Base-by-base conservation (phyloP, 345 rosid species). In the Citrus australasica region DNA sequence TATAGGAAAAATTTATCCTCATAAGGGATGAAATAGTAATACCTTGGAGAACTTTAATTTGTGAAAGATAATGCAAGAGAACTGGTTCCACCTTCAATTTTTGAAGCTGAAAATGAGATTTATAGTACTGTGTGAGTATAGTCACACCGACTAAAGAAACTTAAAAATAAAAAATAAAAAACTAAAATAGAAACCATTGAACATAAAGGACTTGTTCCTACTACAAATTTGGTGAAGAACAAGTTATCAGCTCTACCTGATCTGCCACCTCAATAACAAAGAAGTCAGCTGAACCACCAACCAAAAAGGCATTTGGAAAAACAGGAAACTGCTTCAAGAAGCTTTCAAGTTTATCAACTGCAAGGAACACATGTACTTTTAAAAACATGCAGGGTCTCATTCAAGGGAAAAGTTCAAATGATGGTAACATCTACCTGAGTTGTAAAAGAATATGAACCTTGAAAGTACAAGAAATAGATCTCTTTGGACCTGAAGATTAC, bases 51-150 rank as follows among this genome's bases (percentile, higher is more conserved):
- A 86, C 91, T 81, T 86, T 93, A 83, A 94, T 86, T 46, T 89
- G 93, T 51, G 96, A 92, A 56, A 97, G 91, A 83, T 92, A 94
- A 86, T 94, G 98, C 73, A 97, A 76, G 42, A 97, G 89, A 56
- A 93, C 99, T 6, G 99, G 99, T 80, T 97, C 99, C 85, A 97
- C 99, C 89, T 97, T 94, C 77, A 97, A 76, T 80, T 93, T 97
- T 85, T 91, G 99, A 84, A 97, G 92, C 99, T 94, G 91, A 71
- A 55, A 75, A 74, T 69, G 27, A 73, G 78, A 33, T 42, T 72
- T 64, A 14, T 40, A 53, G 60, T 27, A 59, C 21, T 79, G 71
- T 2, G 71, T 61, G 9, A 82, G 77, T 38, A 38, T 17, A 19
- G 30, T 38, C 68, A 22, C 64, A 35, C n/a, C 28, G 9, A 6